Conservation (phyloP, 768 basidiomycete genomes). For the Suillus discolor region DNA sequence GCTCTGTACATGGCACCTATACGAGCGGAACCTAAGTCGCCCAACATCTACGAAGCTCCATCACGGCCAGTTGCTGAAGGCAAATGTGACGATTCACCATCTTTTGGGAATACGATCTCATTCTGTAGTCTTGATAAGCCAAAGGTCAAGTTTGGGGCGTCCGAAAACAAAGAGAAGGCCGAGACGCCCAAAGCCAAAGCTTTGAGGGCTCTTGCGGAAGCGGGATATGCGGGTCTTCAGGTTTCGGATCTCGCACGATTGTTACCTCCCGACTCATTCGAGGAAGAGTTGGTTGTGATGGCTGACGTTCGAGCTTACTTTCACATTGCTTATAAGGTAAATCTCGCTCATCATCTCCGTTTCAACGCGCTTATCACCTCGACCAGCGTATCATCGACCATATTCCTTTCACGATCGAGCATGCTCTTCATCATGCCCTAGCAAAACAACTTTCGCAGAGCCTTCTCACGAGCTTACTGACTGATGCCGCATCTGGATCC, state of each 20-base stretch:
- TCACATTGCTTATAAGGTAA: slow-evolving; percentile 50
- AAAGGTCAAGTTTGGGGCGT: too few relatives aligned
- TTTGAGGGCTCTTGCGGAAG: slow-evolving; percentile 32
- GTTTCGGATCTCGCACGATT: slow-evolving; percentile 22
- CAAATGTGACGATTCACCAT: too few relatives aligned
- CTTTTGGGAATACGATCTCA: too few relatives aligned
- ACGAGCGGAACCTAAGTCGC: too few relatives aligned
- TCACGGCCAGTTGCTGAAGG: too few relatives aligned
- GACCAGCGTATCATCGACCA: slow-evolving; percentile 57
- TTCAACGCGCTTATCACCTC: background rate
- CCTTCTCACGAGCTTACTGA: slow-evolving; percentile 38
- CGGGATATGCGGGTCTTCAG: slow-evolving; percentile 26
- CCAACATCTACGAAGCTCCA: too few relatives aligned
- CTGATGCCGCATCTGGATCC: slow-evolving; percentile 13
- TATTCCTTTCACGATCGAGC: slow-evolving; percentile 52
- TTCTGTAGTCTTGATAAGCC: too few relatives aligned
- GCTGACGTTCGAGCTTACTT: slow-evolving; percentile 52
- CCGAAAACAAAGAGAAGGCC: too few relatives aligned
- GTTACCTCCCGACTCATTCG: slow-evolving; percentile 23
- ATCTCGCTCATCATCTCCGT: slow-evolving; percentile 9
- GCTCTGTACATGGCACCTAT: background rate
- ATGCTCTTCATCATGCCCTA: slow-evolving; percentile 43
- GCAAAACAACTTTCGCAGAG: slow-evolving; percentile 35
- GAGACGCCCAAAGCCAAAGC: slow-evolving; percentile 13
- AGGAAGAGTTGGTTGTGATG: slow-evolving; percentile 47